Evolutionary conservation across 1,139 yeast species (phyloP).

Genomic region (Kluyveromyces sp.): DNA sequence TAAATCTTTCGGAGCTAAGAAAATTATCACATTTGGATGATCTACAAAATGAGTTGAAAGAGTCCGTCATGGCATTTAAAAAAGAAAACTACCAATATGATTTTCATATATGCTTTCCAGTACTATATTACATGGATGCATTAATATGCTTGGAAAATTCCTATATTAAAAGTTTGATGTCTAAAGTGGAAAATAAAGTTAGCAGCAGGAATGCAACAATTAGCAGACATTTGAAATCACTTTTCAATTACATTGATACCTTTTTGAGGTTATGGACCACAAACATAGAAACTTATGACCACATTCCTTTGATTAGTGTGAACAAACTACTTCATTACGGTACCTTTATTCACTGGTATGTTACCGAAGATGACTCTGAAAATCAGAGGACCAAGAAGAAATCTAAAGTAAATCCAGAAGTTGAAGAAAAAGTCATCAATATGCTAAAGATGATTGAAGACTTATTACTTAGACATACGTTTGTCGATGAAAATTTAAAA

Average conservation of each 20-base stretch:
- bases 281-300: constrained; percentile 2
- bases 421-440: neutral
- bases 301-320: constrained; percentile 6
- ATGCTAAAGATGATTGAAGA: neutral
- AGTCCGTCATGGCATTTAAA: neutral
- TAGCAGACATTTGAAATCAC: constrained; percentile 1
- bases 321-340: constrained; percentile 5
- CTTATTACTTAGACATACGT: constrained; percentile 1
- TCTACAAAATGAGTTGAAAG: neutral
- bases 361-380: neutral
- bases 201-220: neutral
- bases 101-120: constrained; percentile 2
- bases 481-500: constrained; percentile 2
- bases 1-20: constrained; percentile 1
- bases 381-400: neutral
- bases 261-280: constrained; percentile 3
- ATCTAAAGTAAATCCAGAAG: neutral
- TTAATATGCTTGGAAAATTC: constrained; percentile 4
- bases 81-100: neutral
- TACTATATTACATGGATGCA: constrained; percentile 6
- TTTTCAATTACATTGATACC: constrained; percentile 1
- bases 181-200: neutral
- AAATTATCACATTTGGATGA: constrained; percentile 1
- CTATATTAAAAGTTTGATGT: constrained; percentile 1
- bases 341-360: constrained; percentile 6